phyloP scores from a whole-genome alignment of 768 basidiomycete genomes.

The Candolleomyces eurysporus region DNA sequence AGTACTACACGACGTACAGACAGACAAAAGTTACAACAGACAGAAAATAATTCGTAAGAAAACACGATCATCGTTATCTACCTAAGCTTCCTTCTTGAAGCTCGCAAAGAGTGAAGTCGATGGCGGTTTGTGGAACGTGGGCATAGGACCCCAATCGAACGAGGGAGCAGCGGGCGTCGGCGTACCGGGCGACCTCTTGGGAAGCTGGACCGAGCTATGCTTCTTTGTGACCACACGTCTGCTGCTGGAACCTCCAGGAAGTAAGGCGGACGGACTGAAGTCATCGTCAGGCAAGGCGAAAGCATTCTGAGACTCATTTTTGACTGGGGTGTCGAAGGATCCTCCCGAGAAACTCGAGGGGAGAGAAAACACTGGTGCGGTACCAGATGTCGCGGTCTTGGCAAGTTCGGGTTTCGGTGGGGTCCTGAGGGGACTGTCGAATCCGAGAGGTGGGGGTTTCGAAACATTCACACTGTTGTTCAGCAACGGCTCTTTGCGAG shows the following conservation, averaged over 20 bases:
- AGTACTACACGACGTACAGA: background rate
- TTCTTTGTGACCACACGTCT: constrained; percentile 38
- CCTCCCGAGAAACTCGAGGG: constrained; percentile 8
- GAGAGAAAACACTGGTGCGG: background rate
- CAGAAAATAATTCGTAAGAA: background rate
- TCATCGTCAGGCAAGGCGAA: constrained; percentile 37
- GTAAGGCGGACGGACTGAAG: constrained; percentile 35
- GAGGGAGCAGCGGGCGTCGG: constrained; percentile 28
- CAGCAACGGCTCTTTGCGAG: constrained; percentile 62
- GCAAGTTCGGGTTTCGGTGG: background rate
- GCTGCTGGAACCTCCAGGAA: constrained; percentile 15
- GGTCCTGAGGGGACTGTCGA: constrained; percentile 30
- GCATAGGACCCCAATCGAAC: constrained; percentile 66
- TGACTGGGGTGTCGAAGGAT: constrained; percentile 10
- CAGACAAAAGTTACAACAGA: background rate
- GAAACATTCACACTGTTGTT: constrained; percentile 51
- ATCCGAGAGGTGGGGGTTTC: constrained; percentile 33
- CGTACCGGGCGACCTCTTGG: constrained; percentile 26
- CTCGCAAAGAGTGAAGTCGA: constrained; percentile 16
- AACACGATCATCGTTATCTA: background rate
- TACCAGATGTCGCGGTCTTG: constrained; percentile 3
- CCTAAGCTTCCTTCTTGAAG: constrained; percentile 3
- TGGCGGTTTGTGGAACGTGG: constrained; percentile 35
- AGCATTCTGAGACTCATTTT: constrained; percentile 14
- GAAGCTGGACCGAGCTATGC: constrained; percentile 39